Conservation (phyloP, 2,329 filamentous ascomycete genomes). For the Diaporthe ilicicola region DNA sequence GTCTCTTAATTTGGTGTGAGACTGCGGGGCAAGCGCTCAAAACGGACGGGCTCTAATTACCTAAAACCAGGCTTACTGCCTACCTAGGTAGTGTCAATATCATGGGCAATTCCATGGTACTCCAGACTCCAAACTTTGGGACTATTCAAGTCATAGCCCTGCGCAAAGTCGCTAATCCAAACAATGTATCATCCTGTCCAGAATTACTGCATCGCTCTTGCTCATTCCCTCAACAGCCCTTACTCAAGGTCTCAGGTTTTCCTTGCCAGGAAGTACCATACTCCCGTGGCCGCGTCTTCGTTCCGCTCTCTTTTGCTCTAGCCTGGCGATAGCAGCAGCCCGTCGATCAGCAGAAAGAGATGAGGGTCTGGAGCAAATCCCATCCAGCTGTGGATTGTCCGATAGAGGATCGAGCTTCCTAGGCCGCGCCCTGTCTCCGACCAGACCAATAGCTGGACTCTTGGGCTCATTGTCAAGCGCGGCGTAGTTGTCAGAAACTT, state of each 20-base stretch:
- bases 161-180: conserved; percentile 31
- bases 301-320: conserved; percentile 63
- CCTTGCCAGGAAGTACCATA: conserved; percentile 53
- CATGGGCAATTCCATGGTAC: conserved; percentile 28
- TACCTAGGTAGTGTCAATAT: neutral
- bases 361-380: conserved; percentile 50
- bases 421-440: neutral
- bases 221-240: conserved; percentile 23
- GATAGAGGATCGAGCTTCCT: conserved; percentile 15
- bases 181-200: conserved; percentile 25
- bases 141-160: conserved; percentile 21
- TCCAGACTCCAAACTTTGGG: conserved; percentile 34
- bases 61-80: conserved; percentile 10
- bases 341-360: conserved; percentile 59
- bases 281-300: conserved; percentile 50
- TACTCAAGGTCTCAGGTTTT: conserved; percentile 55
- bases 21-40: conserved; percentile 32
- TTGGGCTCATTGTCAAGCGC: neutral
- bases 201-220: conserved; percentile 13
- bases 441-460: conserved; percentile 11
- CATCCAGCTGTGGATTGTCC: neutral
- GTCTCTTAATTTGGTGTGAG: conserved; percentile 27
- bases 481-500: neutral
- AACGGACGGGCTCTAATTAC: conserved; percentile 24
- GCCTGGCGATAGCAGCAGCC: conserved; percentile 62